These are phyloP conservation scores for Cryptococcus sp. DNA, from an alignment of 1,284 basidiomycete species.

Conservation along the genomic window DNA sequence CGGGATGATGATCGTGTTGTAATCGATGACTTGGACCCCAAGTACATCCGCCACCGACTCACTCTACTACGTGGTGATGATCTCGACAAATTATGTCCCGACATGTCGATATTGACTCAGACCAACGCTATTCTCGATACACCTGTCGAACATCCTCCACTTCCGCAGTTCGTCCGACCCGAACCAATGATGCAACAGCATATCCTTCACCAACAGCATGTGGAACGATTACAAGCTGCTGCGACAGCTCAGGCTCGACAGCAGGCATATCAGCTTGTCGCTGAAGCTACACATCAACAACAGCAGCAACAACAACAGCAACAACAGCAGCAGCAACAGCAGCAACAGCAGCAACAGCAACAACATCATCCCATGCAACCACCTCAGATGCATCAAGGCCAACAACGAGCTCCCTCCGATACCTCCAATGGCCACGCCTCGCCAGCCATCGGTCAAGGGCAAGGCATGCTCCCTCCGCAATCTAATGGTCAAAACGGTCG, in stretches of 20 bases:
- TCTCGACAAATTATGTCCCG: constrained; percentile 35
- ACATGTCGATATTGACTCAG: constrained; percentile 26
- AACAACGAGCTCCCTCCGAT: constrained; percentile 7
- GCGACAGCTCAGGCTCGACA: not conserved
- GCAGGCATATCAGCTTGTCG: not conserved
- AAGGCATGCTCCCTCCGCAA: constrained; percentile 7
- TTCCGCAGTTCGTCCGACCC: constrained; percentile 42
- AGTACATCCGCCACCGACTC: constrained; percentile 42
- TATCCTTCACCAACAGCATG: constrained; percentile 38
- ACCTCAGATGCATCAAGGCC: constrained; percentile 7
- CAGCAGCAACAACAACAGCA: not conserved
- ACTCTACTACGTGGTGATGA: constrained; percentile 39
- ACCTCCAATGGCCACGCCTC: constrained; percentile 9
- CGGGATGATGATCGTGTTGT: constrained; percentile 44
- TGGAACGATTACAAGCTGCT: constrained; percentile 4
- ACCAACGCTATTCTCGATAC: constrained; percentile 29
- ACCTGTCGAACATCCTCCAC: constrained; percentile 38
- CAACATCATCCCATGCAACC: constrained; percentile 15
- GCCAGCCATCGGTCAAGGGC: constrained; percentile 2
- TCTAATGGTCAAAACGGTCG: constrained; percentile 10
- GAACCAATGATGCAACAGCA: constrained; percentile 29
- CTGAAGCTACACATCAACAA: too few species aligned
- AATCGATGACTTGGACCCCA: constrained; percentile 46
- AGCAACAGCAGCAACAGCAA: constrained; percentile 38
- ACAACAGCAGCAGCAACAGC: constrained; percentile 32